Evolutionary conservation across 2,329 filamentous ascomycete species (phyloP), one percentile per base, ranked within the genome.

Genomic region (Huntiella decipiens): DNA sequence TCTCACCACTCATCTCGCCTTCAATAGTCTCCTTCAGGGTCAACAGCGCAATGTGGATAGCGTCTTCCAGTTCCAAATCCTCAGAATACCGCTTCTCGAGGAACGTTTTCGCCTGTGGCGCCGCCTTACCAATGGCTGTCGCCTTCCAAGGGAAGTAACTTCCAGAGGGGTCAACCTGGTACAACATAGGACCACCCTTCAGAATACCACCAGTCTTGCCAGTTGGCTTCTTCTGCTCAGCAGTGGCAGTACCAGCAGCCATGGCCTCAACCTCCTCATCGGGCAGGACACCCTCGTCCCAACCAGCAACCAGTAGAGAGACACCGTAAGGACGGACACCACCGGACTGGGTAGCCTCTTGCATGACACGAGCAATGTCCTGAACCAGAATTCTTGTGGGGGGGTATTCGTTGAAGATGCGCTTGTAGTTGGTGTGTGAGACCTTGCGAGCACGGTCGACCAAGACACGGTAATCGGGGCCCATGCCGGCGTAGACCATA

Each of bases 391-490:
- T 98, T 63, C 91, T 79, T 48, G 91, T 98, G 4, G 91, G 91
- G n/a, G 91, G 91, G 68, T 98, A 98, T 68, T 98, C 91, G 67
- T 98, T 98, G 73, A 98, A 98, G 69, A 98, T 87, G 64, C 91
- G 85, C 77, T 98, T 98, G 78, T 98, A 98, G 63, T 79, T 82
- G 41, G 91, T 93, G 68, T 98, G 91, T 47, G 87, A 94, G 54
- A 95, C 91, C 66, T 96, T 98, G 60, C 91, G 86, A 56, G 91
- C 91, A 65, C 87, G 88, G 71, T 98, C 91, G 56, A 96, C 91
- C 46, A 98, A 74, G 48, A 98, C 85, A 63, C 91, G 79, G 70
- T 96, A 98, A 65, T 98, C 91, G 50, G 91, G 91, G 28, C 91
- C 88, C 91, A 98, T 98, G 61, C 91, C 91, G 44, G 86, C 87